Evolutionary conservation across 768 basidiomycete genomes (phyloP), one percentile per base, ranked within the genome.

Genomic region (Rhodocollybia butyracea): DNA sequence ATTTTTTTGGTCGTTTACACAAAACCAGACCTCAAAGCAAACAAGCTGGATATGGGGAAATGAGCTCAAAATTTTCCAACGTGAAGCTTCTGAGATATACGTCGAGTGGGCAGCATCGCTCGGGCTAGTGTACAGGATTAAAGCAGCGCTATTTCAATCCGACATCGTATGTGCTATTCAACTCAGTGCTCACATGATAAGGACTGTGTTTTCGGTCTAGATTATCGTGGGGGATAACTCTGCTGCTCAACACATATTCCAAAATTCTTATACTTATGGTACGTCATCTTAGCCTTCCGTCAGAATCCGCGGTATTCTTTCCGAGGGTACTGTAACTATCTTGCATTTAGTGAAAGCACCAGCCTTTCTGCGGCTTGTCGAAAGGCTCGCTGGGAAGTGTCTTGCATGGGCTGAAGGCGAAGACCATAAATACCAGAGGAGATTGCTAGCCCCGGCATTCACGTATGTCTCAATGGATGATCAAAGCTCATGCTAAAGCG

Each of bases 321-420:
- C n/a, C n/a, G n/a, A n/a, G n/a, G n/a, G n/a, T 8, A 47, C n/a
- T n/a, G n/a, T n/a, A n/a, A n/a, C n/a, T n/a, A n/a, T n/a, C 43
- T n/a, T 43, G 13, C 21, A 47, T 24, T 21, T 27, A 51, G 66
- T 67, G 19, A 70, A 68, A 54, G 62, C 70, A 30, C 63, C 64
- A 2, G 66, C 69, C 1, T 68, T 73, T 54, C 63, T 68, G 1
- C 71, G 72, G 1, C 64, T 67, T 3, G 65, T 72, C 42, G 66
- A 60, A n/a, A 70, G 69, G 17, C 46, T 74, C 7, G 47, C 74
- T 1, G 73, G 73, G 3, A 61, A 60, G n/a, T 68, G 70, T 15
- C 45, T 75, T 21, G 68, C 68, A 12, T 76, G 73, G 72, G 70
- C 70, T 5, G 70, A 75, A 59, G 72, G 70, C 13, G 66, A 65